Conservation (phyloP, 164 flowering plant species). For the Kalanchoe fedtschenkoi region DNA sequence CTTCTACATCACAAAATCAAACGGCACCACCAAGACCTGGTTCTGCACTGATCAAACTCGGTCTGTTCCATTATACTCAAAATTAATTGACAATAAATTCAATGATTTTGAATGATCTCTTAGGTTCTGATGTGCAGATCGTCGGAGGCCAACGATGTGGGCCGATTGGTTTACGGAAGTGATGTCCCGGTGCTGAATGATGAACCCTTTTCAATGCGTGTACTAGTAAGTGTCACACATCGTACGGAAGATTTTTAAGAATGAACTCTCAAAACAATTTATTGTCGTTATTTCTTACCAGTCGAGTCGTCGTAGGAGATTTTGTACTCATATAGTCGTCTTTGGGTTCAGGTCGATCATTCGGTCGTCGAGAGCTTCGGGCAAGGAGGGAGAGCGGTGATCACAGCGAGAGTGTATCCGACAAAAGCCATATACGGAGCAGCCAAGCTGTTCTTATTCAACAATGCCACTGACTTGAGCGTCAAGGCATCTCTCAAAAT, state of each 20-base stretch:
- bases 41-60: too few species aligned
- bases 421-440: conserved; percentile 40
- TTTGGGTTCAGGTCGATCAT: not conserved
- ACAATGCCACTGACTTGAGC: conserved; percentile 38
- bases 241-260: too few species aligned
- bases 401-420: conserved; percentile 37
- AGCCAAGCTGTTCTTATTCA: conserved; percentile 36
- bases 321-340: too few species aligned
- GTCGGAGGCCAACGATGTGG: not conserved
- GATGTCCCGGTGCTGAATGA: not conserved
- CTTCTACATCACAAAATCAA: too few species aligned
- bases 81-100: too few species aligned
- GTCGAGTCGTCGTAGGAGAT: too few species aligned
- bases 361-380: not conserved
- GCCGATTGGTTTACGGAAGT: not conserved
- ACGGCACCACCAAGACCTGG: too few species aligned
- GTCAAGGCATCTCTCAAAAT: conserved; percentile 35
- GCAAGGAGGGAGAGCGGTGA: not conserved
- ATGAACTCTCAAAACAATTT: too few species aligned
- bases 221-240: not conserved
- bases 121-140: too few species aligned
- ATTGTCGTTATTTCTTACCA: too few species aligned
- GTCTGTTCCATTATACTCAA: too few species aligned
- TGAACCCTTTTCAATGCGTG: not conserved
- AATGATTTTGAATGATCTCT: too few species aligned